Conservation (phyloP, 2,329 filamentous ascomycete genomes). For the Trichoderma semiorbis region DNA sequence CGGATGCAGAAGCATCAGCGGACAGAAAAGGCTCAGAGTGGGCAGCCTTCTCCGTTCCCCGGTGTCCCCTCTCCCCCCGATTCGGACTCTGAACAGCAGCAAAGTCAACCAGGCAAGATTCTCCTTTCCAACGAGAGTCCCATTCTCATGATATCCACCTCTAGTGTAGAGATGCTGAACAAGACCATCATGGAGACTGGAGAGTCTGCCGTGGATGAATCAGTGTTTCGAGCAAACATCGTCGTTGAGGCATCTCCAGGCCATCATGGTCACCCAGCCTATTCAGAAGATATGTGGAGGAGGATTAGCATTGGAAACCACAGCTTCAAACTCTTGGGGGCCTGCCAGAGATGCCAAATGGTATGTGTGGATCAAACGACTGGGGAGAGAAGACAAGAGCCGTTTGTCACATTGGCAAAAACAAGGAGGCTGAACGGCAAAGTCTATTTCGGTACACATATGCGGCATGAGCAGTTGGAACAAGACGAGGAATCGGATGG, state of each 20-base stretch:
- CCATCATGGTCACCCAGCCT: constrained; percentile 51
- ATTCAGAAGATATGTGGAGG: constrained; percentile 78
- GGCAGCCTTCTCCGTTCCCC: constrained; percentile 54
- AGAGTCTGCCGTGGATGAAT: constrained; percentile 62
- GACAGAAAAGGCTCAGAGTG: constrained; percentile 17
- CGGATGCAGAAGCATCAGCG: constrained; percentile 60
- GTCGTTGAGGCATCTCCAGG: constrained; percentile 54
- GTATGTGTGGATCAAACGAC: constrained; percentile 88
- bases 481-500: constrained; percentile 19
- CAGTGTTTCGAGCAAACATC: constrained; percentile 87
- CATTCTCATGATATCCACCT: constrained; percentile 76
- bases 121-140: constrained; percentile 90
- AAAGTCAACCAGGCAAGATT: constrained; percentile 49
- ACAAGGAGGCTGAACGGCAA: constrained; percentile 79
- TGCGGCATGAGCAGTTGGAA: constrained; percentile 45
- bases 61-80: constrained; percentile 53
- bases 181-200: constrained; percentile 61
- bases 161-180: constrained; percentile 78
- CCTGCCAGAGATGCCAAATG: constrained; percentile 92
- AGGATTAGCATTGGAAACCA: constrained; percentile 62
- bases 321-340: constrained; percentile 69
- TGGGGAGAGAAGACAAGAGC: constrained; percentile 74
- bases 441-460: constrained; percentile 86
- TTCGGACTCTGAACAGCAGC: constrained; percentile 48
- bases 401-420: constrained; percentile 83